Percentiles rank a stretch among this genome's conserved stretches.
These are phyloP conservation scores for Linnemannia exigua DNA, from an alignment of 192 early-diverging fungal species.

Conservation along the genomic window DNA sequence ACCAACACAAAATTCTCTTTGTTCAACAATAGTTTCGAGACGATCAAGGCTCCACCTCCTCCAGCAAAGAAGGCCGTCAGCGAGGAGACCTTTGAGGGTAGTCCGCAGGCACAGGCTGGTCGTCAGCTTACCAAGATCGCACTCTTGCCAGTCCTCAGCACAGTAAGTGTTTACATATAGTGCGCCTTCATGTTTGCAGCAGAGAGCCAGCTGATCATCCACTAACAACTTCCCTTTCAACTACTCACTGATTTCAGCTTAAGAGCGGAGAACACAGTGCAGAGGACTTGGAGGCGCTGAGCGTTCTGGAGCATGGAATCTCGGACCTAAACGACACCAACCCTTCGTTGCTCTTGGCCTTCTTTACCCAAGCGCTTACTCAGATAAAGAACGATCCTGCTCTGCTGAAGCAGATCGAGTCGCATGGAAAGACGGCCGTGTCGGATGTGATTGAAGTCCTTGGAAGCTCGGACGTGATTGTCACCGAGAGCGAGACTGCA, in stretches of 20 bases:
- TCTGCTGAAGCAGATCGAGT: slow-evolving; percentile 34
- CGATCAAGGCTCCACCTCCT: slow-evolving; percentile 35
- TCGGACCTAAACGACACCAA: slow-evolving; percentile 57
- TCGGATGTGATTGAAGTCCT: slow-evolving; percentile 29
- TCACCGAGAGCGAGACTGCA: slow-evolving; percentile 22
- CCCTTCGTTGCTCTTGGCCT: slow-evolving; percentile 53
- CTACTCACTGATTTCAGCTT: slow-evolving; percentile 15
- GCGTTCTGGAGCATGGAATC: slow-evolving; percentile 56
- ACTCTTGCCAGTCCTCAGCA: slow-evolving; percentile 43
- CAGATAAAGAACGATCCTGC: slow-evolving; percentile 44
- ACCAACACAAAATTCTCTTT: not conserved
- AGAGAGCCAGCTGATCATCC: not conserved
- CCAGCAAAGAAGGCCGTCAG: slow-evolving; percentile 27
- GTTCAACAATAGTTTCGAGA: slow-evolving; percentile 22
- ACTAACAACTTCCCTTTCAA: not conserved
- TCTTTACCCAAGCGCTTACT: slow-evolving; percentile 54
- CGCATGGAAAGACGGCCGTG: slow-evolving; percentile 26
- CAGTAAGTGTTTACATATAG: slow-evolving; percentile 18
- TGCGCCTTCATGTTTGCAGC: not conserved
- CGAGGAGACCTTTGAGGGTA: slow-evolving; percentile 37
- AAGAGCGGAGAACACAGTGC: slow-evolving; percentile 58
- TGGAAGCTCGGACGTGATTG: slow-evolving; percentile 17
- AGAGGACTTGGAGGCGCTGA: slow-evolving; percentile 56
- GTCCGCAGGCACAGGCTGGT: slow-evolving; percentile 41
- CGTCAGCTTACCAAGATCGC: slow-evolving; percentile 43